Base-by-base conservation (phyloP, 2,329 filamentous ascomycete species). In the Fusarium compactum region DNA sequence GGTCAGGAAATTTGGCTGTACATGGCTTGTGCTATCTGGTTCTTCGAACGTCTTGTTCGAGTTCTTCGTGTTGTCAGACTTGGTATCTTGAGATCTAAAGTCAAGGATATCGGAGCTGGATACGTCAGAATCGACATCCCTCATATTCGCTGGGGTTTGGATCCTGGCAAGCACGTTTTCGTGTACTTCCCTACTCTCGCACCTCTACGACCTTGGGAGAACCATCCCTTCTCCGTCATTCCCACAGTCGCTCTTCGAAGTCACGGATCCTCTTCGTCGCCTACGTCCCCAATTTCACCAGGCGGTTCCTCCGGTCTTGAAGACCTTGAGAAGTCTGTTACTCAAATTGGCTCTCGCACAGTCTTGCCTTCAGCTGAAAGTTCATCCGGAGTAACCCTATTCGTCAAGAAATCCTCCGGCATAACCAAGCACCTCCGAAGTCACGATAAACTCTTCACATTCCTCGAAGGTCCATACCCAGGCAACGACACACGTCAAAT, bases 1-100 rank as follows among this genome's bases (percentile, higher is more conserved):
- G 84, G 84, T 1, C 83, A 86, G 62, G 83, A 80, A 18, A 71
- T 74, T 9, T 80, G 75, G 74, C 44, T 80, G 8, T 77, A 73
- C 47, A 65, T 77, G n/a, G 54, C 78, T 7, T 72, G 73, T 3
- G 72, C 69, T 0, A 51, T 80, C 8, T 79, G 78, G 78, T 70
- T 55, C 8, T 76, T 77, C 20, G 78, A 80, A 22, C 65, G 77
- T 2, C 29, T 78, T 1, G 41, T 77, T 11, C 76, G 78, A 8
- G 43, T 76, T 1, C 41, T 67, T 16, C 66, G 75, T 6, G 48
- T 76, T 1, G 40, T 63, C n/a, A 62, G 69, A 41, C 25, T 72
- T n/a, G 77, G 77, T 5, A 60, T 78, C 24, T 15, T 64, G 3
- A 43, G 61, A 38, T 64, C 61, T 3, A 64, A 48, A 29, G 61